Evolutionary conservation across 192 early-diverging fungal species (phyloP), one percentile per base, ranked within the genome.

Genomic region (Umbelopsis vinacea): DNA sequence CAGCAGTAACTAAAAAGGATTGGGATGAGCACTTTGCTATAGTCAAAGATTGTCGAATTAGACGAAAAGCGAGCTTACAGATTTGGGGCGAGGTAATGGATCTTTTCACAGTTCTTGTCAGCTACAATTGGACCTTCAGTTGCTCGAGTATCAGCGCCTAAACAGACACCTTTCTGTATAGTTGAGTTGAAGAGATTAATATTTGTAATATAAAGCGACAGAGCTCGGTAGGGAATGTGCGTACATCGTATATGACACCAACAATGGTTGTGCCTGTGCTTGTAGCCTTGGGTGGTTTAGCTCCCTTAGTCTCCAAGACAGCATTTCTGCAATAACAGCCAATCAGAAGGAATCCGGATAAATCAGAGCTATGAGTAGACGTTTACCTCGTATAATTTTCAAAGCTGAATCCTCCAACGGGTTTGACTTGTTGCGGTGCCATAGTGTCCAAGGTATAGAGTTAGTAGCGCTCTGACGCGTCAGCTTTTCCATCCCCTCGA

Each of bases 51-150:
- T 4, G 0, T 12, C 4, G 45, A 46, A 68, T 77, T 26, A 45
- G 19, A 66, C 33, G 2, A 1, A n/a, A 29, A n/a, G 9, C 22
- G n/a, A 29, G 19, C 74, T 60, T 77, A 92, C 89, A 97, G 96
- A 84, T 99, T 99, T 72, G 96, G 96, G 47, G 96, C 93, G 53
- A 99, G 78, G 76, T 96, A 97, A 86, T 97, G 96, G 69, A 99
- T 96, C 87, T 99, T 99, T 84, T 94, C 89, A 83, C 96, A 98
- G 84, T 99, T 98, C 85, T 99, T 99, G 87, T 99, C 96, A 1
- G 94, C 94, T 11, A 99, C 96, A 76, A 97, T 98, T 23, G 96
- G 87, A 22, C 95, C 97, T 43, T 88, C 88, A 10, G 97, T 99
- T 29, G 97, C 95, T 78, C 97, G 91, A 12, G 97, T 99, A 80